These are phyloP conservation scores for Monosporascus cannonballus DNA, from an alignment of 2,329 filamentous ascomycete species.

Conservation along the genomic window DNA sequence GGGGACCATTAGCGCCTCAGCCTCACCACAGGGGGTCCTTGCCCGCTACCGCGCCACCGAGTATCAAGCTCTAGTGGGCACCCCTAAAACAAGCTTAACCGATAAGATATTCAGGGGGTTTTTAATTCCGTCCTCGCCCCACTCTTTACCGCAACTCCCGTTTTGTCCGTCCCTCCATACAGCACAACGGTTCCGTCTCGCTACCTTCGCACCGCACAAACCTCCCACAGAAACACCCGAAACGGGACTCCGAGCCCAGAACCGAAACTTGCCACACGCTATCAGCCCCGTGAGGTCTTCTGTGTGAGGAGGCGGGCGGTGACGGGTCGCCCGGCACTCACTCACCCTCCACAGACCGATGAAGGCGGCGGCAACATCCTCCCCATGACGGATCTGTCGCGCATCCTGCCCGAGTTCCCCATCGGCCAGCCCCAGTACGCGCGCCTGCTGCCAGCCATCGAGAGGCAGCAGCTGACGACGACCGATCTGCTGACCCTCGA, in stretches of 20 bases:
- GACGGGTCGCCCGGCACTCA: not conserved
- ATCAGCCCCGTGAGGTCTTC: too few species aligned
- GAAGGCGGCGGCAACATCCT: not conserved
- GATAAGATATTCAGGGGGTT: not conserved
- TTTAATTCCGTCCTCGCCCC: not conserved
- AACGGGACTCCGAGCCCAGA: too few species aligned
- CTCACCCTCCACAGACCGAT: too few species aligned
- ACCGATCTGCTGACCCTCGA: slow-evolving; percentile 84
- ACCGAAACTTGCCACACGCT: too few species aligned
- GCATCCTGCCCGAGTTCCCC: slow-evolving; percentile 75
- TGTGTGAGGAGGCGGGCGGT: not conserved
- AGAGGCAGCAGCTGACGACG: slow-evolving; percentile 70
- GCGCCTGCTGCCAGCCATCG: slow-evolving; percentile 72
- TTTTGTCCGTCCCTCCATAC: too few species aligned
- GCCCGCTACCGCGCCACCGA: not conserved
- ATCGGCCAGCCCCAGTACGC: slow-evolving; percentile 53
- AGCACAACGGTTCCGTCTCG: too few species aligned
- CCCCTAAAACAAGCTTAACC: not conserved
- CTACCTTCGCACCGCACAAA: too few species aligned
- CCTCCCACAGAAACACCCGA: too few species aligned
- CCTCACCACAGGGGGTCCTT: not conserved
- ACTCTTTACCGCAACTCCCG: not conserved
- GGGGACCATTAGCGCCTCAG: not conserved
- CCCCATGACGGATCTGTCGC: slow-evolving; percentile 79
- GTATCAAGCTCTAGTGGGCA: not conserved